A percentile compares a stretch with the other conserved stretches of the same genome.
Evolutionary conservation across 139 green algal genomes (phyloP).

Genomic region (Coccomyxa sp.): DNA sequence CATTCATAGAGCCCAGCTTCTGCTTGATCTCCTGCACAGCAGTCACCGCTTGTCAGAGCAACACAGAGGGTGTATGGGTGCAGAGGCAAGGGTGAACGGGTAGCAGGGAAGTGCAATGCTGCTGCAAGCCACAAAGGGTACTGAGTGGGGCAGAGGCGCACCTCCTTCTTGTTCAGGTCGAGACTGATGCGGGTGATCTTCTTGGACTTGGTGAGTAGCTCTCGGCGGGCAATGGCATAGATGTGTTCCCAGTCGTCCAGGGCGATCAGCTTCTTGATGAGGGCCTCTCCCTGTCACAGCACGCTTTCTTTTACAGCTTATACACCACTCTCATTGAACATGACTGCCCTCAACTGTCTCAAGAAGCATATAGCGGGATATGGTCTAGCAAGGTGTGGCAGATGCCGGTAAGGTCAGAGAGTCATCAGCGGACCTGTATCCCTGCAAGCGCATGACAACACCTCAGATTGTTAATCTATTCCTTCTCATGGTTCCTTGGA

Average conservation of each 20-base stretch:
- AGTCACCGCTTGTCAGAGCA: not conserved
- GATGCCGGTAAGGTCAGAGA: not conserved
- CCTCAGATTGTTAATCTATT: too few species aligned
- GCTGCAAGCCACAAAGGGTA: not conserved
- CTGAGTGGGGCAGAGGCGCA: not conserved
- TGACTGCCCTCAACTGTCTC: not conserved
- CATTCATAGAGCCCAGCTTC: not conserved
- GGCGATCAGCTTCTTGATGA: too few species aligned
- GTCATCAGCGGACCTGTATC: not conserved
- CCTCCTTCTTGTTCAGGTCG: not conserved
- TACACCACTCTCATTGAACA: too few species aligned
- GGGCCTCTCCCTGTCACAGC: too few species aligned
- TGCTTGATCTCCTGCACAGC: not conserved
- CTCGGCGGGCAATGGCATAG: too few species aligned
- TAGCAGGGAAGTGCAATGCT: not conserved
- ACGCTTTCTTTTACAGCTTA: too few species aligned
- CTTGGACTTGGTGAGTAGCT: too few species aligned
- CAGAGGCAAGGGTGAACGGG: not conserved
- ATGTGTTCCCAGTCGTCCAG: too few species aligned
- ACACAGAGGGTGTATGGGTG: not conserved
- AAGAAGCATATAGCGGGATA: not conserved
- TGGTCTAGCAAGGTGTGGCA: not conserved
- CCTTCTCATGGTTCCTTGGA: too few species aligned
- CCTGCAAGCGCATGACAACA: too few species aligned
- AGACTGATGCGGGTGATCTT: too few species aligned